phyloP scores from a whole-genome alignment of 164 flowering plant species.

The Stephania cephalantha region DNA sequence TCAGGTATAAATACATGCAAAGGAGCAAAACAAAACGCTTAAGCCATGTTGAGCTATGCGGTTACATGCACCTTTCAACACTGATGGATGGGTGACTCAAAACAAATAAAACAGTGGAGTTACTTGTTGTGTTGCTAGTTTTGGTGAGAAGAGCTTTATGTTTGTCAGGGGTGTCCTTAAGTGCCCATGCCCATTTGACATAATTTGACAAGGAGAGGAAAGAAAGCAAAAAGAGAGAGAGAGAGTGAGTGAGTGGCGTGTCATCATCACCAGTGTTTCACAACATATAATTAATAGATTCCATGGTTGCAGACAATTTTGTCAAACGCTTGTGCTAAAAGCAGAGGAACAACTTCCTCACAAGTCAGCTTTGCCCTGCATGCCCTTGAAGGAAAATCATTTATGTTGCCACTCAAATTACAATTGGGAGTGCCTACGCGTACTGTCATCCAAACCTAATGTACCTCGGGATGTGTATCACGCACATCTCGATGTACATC shows the following conservation, averaged over 20 bases:
- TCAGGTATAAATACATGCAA: conserved; percentile 15
- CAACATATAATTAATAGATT: not conserved
- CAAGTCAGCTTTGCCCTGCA: not conserved
- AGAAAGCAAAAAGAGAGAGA: not conserved
- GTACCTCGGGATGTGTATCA: too few relatives aligned
- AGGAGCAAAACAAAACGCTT: not conserved
- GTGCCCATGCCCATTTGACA: not conserved
- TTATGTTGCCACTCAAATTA: too few relatives aligned
- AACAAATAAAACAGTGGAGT: not conserved
- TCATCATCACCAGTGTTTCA: not conserved
- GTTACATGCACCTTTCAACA: not conserved
- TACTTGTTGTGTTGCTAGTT: not conserved
- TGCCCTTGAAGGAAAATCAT: not conserved
- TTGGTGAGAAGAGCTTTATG: not conserved
- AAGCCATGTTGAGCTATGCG: not conserved
- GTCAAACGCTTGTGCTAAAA: not conserved
- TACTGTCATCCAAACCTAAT: too few relatives aligned
- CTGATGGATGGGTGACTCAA: not conserved
- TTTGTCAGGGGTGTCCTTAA: not conserved
- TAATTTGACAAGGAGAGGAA: not conserved
- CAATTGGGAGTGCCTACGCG: too few relatives aligned
- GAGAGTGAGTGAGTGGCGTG: not conserved
- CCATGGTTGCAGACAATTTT: not conserved
- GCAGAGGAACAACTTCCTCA: not conserved
- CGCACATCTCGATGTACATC: too few relatives aligned